phyloP scores from a whole-genome alignment of 306 rosid genomes.

The Lathyrus aphaca region DNA sequence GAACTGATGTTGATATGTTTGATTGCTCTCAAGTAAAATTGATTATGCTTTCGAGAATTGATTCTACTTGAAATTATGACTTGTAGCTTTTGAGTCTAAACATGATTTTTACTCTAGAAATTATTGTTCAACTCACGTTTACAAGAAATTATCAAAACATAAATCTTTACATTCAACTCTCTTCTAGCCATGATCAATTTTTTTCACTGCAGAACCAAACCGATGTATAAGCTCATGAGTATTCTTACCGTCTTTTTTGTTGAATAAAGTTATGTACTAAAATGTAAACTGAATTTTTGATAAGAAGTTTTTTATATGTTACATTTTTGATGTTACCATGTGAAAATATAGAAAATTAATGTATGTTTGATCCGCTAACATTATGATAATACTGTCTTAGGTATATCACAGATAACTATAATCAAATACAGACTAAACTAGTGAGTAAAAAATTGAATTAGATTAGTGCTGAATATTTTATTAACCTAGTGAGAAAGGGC shows the following conservation, averaged over 20 bases:
- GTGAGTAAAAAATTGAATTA: background rate
- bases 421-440: constrained; percentile 2
- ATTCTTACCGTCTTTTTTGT: background rate
- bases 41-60: no score
- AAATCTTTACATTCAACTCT: no score
- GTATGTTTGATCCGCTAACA: background rate
- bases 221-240: background rate
- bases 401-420: constrained; percentile 1
- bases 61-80: no score
- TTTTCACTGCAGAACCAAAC: no score
- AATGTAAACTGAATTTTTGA: constrained; percentile 11
- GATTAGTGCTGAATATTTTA: constrained; percentile 22
- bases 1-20: no score
- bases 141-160: no score
- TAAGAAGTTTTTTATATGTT: background rate
- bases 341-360: constrained; percentile 1
- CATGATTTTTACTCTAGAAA: no score
- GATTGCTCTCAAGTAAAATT: no score
- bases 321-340: background rate
- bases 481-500: constrained; percentile 11
- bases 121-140: no score
- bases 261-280: background rate
- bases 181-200: no score
- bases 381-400: constrained; percentile 1
- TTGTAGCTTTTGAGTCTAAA: no score